phyloP scores from a whole-genome alignment of 148 eudicot genomes.

The Persicaria tinctoria region DNA sequence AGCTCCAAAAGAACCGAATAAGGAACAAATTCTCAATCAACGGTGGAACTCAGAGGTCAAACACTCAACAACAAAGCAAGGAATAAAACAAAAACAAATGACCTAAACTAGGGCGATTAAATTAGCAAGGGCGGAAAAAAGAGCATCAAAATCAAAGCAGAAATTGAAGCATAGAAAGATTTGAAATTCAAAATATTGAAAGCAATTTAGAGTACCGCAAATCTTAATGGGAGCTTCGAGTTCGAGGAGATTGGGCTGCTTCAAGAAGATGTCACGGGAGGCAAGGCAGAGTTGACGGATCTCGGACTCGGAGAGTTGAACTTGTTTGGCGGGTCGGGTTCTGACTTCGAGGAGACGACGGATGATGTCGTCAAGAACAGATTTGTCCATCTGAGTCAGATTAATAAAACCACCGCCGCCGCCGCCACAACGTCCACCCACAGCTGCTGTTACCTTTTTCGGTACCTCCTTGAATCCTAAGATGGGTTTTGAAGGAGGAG shows the following conservation, averaged over 20 bases:
- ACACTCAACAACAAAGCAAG: neutral
- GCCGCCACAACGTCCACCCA: neutral
- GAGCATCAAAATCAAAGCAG: neutral
- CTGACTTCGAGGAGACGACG: slow-evolving; percentile 54
- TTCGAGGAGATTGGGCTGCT: slow-evolving; percentile 74
- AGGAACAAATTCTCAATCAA: slow-evolving; percentile 4
- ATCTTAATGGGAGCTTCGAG: slow-evolving; percentile 88
- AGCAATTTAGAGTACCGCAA: slow-evolving; percentile 43
- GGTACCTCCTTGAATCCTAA: neutral
- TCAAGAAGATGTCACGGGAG: slow-evolving; percentile 62
- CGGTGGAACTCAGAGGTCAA: neutral
- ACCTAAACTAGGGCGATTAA: neutral
- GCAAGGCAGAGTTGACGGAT: slow-evolving; percentile 76
- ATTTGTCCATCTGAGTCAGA: slow-evolving; percentile 35
- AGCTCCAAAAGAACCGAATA: neutral
- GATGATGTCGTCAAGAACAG: slow-evolving; percentile 54
- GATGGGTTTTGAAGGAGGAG: neutral
- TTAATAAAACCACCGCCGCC: neutral
- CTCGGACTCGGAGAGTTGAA: slow-evolving; percentile 73
- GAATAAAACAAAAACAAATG: too few species aligned
- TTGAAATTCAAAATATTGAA: neutral
- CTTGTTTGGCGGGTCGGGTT: slow-evolving; percentile 67
- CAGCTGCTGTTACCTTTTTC: neutral
- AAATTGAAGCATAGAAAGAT: neutral
- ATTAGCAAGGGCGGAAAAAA: neutral